These are phyloP conservation scores for Ogataea trehalophila DNA, from an alignment of 805 yeast genomes.

Conservation along the genomic window DNA sequence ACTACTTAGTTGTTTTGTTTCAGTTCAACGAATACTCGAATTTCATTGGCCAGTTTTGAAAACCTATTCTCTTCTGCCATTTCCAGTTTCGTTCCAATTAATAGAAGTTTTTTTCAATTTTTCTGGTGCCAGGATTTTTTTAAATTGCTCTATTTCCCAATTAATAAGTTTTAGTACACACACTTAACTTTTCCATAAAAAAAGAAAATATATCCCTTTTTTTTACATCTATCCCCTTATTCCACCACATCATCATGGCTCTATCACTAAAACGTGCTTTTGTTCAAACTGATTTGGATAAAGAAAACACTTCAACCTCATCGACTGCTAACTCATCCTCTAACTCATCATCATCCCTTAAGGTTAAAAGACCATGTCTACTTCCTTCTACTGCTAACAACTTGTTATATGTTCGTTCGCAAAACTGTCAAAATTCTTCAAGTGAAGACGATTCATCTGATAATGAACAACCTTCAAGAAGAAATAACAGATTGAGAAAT, in stretches of 20 bases:
- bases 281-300: constrained; percentile 13
- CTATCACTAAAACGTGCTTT: constrained; percentile 25
- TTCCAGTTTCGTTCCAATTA: constrained; percentile 2
- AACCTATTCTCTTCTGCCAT: not conserved
- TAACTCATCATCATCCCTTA: not conserved
- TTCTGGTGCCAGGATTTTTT: not conserved
- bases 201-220: not conserved
- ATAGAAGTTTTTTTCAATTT: not conserved
- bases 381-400: constrained; percentile 8
- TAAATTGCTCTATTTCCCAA: not conserved
- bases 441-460: constrained; percentile 25
- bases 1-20: constrained; percentile 37
- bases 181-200: not conserved
- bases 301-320: constrained; percentile 12
- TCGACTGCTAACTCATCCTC: constrained; percentile 5
- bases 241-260: constrained; percentile 16
- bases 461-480: constrained; percentile 12
- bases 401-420: constrained; percentile 11
- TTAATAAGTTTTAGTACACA: not conserved
- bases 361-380: constrained; percentile 14
- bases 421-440: constrained; percentile 11
- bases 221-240: not conserved
- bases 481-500: constrained; percentile 35
- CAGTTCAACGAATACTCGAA: constrained; percentile 20
- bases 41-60: constrained; percentile 19